A percentile compares a stretch with the other conserved stretches of the same genome.
Evolutionary conservation across 1,284 basidiomycete species (phyloP).

Genomic region (Malassezia equina): DNA sequence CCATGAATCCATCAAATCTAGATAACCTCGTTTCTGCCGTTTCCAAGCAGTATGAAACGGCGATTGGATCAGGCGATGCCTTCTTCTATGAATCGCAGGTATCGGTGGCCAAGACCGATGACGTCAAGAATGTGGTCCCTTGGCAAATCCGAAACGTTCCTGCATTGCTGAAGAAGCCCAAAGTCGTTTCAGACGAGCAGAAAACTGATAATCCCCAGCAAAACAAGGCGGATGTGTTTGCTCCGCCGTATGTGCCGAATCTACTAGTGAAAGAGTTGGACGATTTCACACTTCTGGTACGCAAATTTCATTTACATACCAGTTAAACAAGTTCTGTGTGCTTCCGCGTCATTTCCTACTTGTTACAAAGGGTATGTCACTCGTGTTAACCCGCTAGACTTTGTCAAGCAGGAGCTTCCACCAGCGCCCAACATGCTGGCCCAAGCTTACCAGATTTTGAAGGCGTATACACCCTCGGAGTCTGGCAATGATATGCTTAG

Average conservation of each 20-base stretch:
- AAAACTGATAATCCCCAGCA: constrained; percentile 20
- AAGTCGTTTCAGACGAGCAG: not conserved
- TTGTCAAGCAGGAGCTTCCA: constrained; percentile 35
- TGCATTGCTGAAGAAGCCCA: constrained; percentile 37
- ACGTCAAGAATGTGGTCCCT: constrained; percentile 6
- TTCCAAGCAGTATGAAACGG: constrained; percentile 24
- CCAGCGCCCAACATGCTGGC: constrained; percentile 32
- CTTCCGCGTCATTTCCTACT: constrained; percentile 42
- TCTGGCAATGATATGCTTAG: constrained; percentile 24
- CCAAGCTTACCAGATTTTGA: constrained; percentile 30
- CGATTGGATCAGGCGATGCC: constrained; percentile 29
- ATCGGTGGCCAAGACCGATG: constrained; percentile 14
- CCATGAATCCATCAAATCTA: not conserved
- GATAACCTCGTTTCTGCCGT: constrained; percentile 20
- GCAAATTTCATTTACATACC: not conserved
- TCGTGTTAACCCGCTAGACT: constrained; percentile 13
- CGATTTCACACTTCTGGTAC: constrained; percentile 28
- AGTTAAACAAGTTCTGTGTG: constrained; percentile 45
- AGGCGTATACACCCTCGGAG: constrained; percentile 8
- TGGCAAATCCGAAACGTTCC: constrained; percentile 41
- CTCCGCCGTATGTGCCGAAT: constrained; percentile 45
- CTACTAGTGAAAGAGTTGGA: constrained; percentile 30
- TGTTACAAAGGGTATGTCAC: constrained; percentile 24
- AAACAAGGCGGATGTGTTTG: constrained; percentile 38
- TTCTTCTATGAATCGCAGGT: constrained; percentile 37